Evolutionary conservation across 768 basidiomycete species (phyloP).

Genomic region (Cantharellus cinnabarinus): DNA sequence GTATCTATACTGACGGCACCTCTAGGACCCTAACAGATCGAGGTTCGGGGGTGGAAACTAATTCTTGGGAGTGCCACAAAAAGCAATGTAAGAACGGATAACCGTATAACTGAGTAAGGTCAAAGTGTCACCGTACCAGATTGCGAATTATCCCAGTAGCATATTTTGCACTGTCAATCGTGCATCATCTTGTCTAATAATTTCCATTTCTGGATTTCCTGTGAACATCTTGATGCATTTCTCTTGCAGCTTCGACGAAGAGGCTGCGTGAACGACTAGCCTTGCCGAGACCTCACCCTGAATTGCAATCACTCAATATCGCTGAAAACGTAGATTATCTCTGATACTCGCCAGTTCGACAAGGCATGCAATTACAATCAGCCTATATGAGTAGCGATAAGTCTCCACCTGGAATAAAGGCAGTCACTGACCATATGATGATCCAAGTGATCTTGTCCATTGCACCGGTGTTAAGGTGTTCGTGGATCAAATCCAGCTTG

Average conservation of each 20-base stretch:
- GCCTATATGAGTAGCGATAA: conserved; percentile 4
- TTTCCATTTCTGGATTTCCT: too few relatives aligned
- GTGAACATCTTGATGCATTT: background rate
- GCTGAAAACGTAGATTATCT: background rate
- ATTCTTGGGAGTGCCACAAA: too few relatives aligned
- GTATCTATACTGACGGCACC: too few relatives aligned
- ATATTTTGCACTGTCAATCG: too few relatives aligned
- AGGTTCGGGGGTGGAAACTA: too few relatives aligned
- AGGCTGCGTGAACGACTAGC: conserved; percentile 38
- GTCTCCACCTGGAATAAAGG: conserved; percentile 23
- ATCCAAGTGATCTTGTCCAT: conserved; percentile 84
- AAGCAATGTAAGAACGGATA: too few relatives aligned
- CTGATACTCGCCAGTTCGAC: conserved; percentile 46
- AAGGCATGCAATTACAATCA: conserved; percentile 76
- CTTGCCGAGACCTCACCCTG: conserved; percentile 74
- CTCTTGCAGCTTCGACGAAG: background rate
- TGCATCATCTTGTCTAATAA: too few relatives aligned
- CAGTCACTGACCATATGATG: conserved; percentile 33
- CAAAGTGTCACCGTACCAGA: too few relatives aligned
- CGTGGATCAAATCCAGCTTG: conserved; percentile 83
- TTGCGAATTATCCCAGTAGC: too few relatives aligned
- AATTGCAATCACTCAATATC: conserved; percentile 13
- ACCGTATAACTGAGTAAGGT: too few relatives aligned
- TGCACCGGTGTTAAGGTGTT: conserved; percentile 73
- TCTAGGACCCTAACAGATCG: too few relatives aligned